Evolutionary conservation across 2,329 filamentous ascomycete genomes (phyloP), one percentile per base, ranked within the genome.

Genomic region (Cladosporium oxysporum): DNA sequence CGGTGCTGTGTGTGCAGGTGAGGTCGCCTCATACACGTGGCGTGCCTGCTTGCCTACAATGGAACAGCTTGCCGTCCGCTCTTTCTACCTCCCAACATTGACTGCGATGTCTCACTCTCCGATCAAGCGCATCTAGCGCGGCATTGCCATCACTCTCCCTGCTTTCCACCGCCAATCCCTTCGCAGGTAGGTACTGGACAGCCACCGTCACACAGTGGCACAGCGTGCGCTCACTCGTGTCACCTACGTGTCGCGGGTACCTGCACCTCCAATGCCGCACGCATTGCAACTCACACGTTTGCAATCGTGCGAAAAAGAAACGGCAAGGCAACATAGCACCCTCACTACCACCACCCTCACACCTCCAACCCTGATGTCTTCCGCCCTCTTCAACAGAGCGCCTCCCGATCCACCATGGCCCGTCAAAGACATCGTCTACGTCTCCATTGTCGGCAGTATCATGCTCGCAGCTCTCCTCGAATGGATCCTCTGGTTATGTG

Each of bases 401-500:
- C n/a, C 58, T 31, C 12, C 18, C 10, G 26, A 47, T 29, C 10
- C 53, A 59, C 2, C 69, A 64, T 76, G 75, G 75, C 71, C 72
- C 1, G 64, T 69, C 26, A 60, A 70, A 50, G 73, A 98, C 92
- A 93, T 97, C 72, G 83, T 94, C 65, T 97, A 96, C 76, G 90
- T 93, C 10, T 82, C 88, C 65, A 90, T 97, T 70, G 85, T 97
- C 41, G 91, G 91, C 21, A 79, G 90, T 7, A 83, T 97, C 59
- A 92, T 97, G 88, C 73, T 95, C 28, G 91, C 91, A 66, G 94
- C 94, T 2, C 83, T 93, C 33, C 83, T 98, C 10, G 94, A 98
- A 80, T 98, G 95, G 93, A 88, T 97, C 67, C 85, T 98, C 16
- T 97, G 93, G 92, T 84, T 98, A 49, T 88, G 90, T n/a, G 93